Evolutionary conservation across 2,329 filamentous ascomycete genomes (phyloP).

Genomic region (Cladophialophora yegresii): DNA sequence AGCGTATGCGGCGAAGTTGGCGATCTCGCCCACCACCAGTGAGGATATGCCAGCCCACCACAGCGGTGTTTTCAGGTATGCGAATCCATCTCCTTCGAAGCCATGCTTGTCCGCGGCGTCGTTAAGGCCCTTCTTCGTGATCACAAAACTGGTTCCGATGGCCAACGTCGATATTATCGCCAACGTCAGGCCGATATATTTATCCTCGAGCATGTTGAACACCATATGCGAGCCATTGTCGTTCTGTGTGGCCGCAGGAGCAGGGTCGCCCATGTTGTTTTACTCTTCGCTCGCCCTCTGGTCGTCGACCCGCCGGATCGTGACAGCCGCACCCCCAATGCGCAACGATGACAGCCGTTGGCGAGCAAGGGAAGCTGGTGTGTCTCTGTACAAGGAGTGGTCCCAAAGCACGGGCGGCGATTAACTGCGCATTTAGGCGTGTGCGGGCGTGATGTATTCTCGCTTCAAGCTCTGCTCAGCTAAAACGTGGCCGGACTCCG

Average conservation of each 20-base stretch:
- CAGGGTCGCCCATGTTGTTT: constrained; percentile 6
- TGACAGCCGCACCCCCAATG: not conserved
- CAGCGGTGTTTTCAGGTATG: constrained; percentile 88
- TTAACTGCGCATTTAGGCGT: constrained; percentile 1
- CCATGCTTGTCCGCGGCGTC: constrained; percentile 89
- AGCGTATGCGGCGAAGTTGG: constrained; percentile 97
- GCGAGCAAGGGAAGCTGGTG: not conserved
- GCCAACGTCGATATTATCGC: constrained; percentile 53
- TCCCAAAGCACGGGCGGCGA: constrained; percentile 1
- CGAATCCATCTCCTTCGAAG: constrained; percentile 94
- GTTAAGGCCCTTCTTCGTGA: constrained; percentile 97
- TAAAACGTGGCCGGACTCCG: constrained; percentile 21
- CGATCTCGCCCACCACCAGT: constrained; percentile 87
- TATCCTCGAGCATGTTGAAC: constrained; percentile 38
- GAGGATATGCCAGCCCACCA: constrained; percentile 97
- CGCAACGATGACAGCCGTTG: not conserved
- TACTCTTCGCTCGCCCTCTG: not conserved
- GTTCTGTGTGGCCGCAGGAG: constrained; percentile 2
- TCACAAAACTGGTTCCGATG: constrained; percentile 89
- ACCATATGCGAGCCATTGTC: constrained; percentile 16
- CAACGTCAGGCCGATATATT: constrained; percentile 51
- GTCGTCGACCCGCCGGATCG: not conserved
- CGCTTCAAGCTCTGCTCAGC: constrained; percentile 3
- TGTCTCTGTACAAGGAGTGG: not conserved
- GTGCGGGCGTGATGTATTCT: not conserved